These are phyloP conservation scores for Russula emetica DNA, from an alignment of 768 basidiomycete genomes.

Conservation along the genomic window DNA sequence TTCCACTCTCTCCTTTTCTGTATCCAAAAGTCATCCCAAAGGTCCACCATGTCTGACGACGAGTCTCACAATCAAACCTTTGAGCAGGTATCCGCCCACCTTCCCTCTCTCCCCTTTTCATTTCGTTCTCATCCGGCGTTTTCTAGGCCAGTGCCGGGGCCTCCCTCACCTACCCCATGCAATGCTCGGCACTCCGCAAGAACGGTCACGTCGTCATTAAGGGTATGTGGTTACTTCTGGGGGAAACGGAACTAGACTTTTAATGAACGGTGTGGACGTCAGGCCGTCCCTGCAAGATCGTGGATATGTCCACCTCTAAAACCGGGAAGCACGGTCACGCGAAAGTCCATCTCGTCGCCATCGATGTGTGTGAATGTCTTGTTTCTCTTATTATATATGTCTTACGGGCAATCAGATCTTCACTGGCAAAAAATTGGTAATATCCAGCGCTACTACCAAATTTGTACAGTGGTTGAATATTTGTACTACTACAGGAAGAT, in stretches of 20 bases:
- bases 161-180: constrained; percentile 78
- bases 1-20: constrained; percentile 30
- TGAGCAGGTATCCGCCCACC: constrained; percentile 55
- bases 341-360: constrained; percentile 96
- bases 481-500: constrained; percentile 61
- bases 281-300: constrained; percentile 30
- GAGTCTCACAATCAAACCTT: constrained; percentile 83
- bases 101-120: background rate
- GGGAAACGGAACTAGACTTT: background rate
- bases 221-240: constrained; percentile 4
- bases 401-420: constrained; percentile 67
- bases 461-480: constrained; percentile 18
- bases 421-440: constrained; percentile 92
- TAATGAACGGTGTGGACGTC: background rate
- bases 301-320: constrained; percentile 34
- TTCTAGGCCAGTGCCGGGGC: constrained; percentile 65
- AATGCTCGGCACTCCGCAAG: constrained; percentile 95
- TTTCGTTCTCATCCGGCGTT: constrained; percentile 21
- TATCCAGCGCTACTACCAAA: constrained; percentile 33
- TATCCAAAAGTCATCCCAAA: constrained; percentile 26
- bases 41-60: constrained; percentile 74
- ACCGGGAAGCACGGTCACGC: constrained; percentile 99
- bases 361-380: constrained; percentile 66
- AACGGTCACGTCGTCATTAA: constrained; percentile 96
- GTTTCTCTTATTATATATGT: constrained; percentile 15